These are phyloP conservation scores for Colletotrichum liaoningense DNA, from an alignment of 2,329 filamentous ascomycete genomes.

Conservation along the genomic window DNA sequence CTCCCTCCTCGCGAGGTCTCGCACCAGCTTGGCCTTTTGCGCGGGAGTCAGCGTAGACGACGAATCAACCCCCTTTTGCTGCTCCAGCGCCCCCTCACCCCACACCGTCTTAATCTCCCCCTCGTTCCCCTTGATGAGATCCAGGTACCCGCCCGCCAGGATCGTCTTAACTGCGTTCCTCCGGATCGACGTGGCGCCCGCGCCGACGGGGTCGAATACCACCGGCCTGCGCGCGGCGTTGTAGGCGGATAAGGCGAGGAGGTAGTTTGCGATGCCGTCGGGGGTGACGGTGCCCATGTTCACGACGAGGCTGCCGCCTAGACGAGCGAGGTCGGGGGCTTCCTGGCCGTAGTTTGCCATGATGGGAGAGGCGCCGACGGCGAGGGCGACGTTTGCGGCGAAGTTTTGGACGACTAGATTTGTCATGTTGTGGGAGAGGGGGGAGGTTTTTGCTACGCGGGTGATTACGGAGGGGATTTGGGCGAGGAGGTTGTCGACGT, in stretches of 20 bases:
- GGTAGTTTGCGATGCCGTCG: slow-evolving; percentile 77
- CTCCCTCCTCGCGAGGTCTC: slow-evolving; percentile 74
- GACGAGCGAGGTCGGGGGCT: slow-evolving; percentile 80
- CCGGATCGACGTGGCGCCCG: slow-evolving; percentile 60
- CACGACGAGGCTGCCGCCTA: slow-evolving; percentile 84
- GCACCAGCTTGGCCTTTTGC: slow-evolving; percentile 70
- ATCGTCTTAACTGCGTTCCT: slow-evolving; percentile 77
- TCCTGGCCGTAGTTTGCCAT: slow-evolving; percentile 92
- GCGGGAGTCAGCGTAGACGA: slow-evolving; percentile 59
- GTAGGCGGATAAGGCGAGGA: slow-evolving; percentile 82
- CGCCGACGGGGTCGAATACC: slow-evolving; percentile 88
- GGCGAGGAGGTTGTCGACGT: slow-evolving; percentile 40
- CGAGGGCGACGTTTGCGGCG: slow-evolving; percentile 88
- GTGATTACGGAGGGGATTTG: slow-evolving; percentile 61
- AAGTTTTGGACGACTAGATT: slow-evolving; percentile 97
- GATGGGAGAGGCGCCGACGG: slow-evolving; percentile 88
- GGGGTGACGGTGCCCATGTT: slow-evolving; percentile 95
- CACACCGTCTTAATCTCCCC: slow-evolving; percentile 83
- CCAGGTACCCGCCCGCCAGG: slow-evolving; percentile 79
- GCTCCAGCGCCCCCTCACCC: slow-evolving; percentile 58
- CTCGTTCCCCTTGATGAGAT: slow-evolving; percentile 95
- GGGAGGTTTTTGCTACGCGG: slow-evolving; percentile 71
- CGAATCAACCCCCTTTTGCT: slow-evolving; percentile 89
- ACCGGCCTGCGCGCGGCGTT: slow-evolving; percentile 81
- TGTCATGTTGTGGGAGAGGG: slow-evolving; percentile 96